phyloP scores from a whole-genome alignment of 257 asterid genomes.

The Verbascum thapsus region DNA sequence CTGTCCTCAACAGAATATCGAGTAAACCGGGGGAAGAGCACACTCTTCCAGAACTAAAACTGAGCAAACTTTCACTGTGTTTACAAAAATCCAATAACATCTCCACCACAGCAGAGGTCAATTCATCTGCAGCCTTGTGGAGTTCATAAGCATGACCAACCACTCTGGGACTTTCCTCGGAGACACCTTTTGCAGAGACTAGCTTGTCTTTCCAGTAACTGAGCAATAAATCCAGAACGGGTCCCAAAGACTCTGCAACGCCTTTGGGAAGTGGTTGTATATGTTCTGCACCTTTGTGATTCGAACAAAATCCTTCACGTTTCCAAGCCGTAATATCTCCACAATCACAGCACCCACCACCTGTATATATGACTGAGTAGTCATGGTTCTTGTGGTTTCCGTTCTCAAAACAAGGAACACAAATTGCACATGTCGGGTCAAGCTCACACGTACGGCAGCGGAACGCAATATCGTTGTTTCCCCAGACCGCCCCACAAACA shows the following conservation, averaged over 20 bases:
- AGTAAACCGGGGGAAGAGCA: conserved; percentile 67
- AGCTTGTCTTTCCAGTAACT: conserved; percentile 70
- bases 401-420: conserved; percentile 91
- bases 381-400: conserved; percentile 95
- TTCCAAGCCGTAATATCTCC: conserved; percentile 99
- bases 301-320: conserved; percentile 92
- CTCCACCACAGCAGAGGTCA: conserved; percentile 71
- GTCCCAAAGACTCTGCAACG: conserved; percentile 67
- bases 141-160: conserved; percentile 39
- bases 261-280: conserved; percentile 78
- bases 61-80: conserved; percentile 84
- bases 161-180: conserved; percentile 44
- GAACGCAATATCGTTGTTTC: conserved; percentile 80
- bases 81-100: conserved; percentile 83
- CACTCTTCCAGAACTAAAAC: conserved; percentile 79
- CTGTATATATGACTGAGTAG: conserved; percentile 81
- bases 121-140: conserved; percentile 54
- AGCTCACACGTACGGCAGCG: conserved; percentile 94
- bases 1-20: conserved; percentile 76
- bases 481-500: conserved; percentile 98
- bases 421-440: conserved; percentile 96
- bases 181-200: too few relatives aligned
- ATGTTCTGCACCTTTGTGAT: conserved; percentile 89
- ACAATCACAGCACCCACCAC: conserved; percentile 99
- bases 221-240: conserved; percentile 72